Evolutionary conservation across 768 basidiomycete genomes (phyloP).

Genomic region (Saitozyma sp.): DNA sequence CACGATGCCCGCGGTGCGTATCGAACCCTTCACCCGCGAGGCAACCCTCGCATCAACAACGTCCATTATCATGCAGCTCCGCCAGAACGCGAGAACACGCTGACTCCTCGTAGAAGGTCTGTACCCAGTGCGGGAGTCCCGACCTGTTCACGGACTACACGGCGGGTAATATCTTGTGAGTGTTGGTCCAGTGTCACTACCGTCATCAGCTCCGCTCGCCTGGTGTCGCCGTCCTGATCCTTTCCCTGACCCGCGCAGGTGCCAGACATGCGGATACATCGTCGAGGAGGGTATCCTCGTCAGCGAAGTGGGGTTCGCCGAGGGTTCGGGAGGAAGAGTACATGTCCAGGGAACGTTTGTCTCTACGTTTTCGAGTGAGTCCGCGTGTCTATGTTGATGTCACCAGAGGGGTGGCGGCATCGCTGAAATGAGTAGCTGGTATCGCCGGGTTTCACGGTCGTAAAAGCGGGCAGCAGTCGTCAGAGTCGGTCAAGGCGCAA

Average conservation of each 20-base stretch:
- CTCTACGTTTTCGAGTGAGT: constrained; percentile 83
- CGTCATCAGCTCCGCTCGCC: no score
- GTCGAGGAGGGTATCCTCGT: constrained; percentile 92
- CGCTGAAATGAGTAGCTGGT: constrained; percentile 21
- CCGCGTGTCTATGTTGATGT: not conserved
- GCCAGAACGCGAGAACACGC: not conserved
- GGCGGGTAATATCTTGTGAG: constrained; percentile 24
- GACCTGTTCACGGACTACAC: constrained; percentile 19
- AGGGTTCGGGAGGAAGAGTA: constrained; percentile 84
- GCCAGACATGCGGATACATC: constrained; percentile 70
- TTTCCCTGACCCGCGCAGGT: constrained; percentile 15
- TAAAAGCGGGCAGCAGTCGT: constrained; percentile 15
- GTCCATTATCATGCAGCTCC: not conserved
- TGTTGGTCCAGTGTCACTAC: not conserved
- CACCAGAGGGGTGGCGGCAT: not conserved
- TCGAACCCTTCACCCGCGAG: constrained; percentile 7
- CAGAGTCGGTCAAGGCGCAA: constrained; percentile 32
- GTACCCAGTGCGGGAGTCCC: constrained; percentile 12
- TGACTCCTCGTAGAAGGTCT: constrained; percentile 10
- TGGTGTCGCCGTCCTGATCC: no score
- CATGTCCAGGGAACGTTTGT: constrained; percentile 95
- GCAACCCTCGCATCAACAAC: no score
- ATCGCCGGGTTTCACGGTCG: constrained; percentile 29
- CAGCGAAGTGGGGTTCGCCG: constrained; percentile 92
- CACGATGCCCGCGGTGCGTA: constrained; percentile 8